Base-by-base conservation (phyloP, 2,329 filamentous ascomycete species). In the Aspergillus clavatus region DNA sequence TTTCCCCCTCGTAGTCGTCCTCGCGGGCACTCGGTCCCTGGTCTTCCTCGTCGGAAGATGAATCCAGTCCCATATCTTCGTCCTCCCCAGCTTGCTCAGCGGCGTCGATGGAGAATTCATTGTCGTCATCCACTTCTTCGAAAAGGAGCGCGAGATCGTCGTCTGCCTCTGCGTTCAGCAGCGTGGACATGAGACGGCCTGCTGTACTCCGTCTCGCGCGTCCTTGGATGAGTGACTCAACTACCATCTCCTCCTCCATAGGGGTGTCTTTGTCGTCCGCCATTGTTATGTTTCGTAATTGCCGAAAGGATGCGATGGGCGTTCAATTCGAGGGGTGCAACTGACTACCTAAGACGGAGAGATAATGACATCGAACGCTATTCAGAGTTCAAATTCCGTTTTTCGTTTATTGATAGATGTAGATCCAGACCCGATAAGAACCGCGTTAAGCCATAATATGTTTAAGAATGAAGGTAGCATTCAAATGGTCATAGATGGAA, bases 31-130 rank as follows among this genome's bases (percentile, higher is more conserved):
- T 66, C 1, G 84, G 75, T 41, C 82, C 74, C 67, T 80, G 82
- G 46, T 89, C 84, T 48, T 94, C 88, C 39, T 93, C 86, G 52
- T 88, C 86, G 0, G 83, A 87, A 0, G 88, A 94, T 11, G 86
- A 90, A 59, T 94, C 89, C 73, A 96, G 84, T 38, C 87, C 83
- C 55, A 87, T 83, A 62, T 96, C 91, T 1, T 85, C 87, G 2
- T 73, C 80, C 43, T 79, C 79, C 8, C 77, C 78, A 6, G 55
- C 68, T 21, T 77, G 78, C 10, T 56, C 67, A 6, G 56, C 69
- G 42, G 57, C 66, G 14, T 57, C 61, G 6, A 54, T 50, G 11
- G 65, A 63, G 28, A 70, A 72, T 27, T 71, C 70, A 21, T 66
- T 66, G 37, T 81, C 73, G 46, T 77, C 76, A 23, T 77, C 83